Evolutionary conservation across 2,329 filamentous ascomycete species (phyloP), one percentile per base, ranked within the genome.

Genomic region (Drechslerella dactyloides): DNA sequence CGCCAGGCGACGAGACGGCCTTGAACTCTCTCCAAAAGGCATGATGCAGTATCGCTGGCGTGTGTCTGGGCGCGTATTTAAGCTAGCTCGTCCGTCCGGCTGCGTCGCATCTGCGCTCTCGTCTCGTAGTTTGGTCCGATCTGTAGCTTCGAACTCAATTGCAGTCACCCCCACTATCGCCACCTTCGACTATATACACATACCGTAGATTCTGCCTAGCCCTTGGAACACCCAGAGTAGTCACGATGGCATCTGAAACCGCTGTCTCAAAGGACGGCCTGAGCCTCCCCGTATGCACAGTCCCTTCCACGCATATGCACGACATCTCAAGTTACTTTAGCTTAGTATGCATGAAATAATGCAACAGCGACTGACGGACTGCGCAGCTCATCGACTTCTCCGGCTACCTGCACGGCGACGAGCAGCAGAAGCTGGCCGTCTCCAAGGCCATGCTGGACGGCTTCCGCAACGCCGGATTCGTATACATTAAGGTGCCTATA

Each of bases 391-490:
- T 93, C 78, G 87, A 96, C 82, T 93, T 96, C 78, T 86, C 85
- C 11, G 83, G 83, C 48, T 94, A 93, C 79, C 85, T 90, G 23
- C 80, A 83, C 65, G 89, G 89, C 35, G 83, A 84, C 19, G 81
- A 85, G 0, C 76, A 82, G 8, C 82, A 89, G 75, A 89, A 88
- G 75, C 81, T 84, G 56, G 80, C 84, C 48, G 87, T 90, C 0
- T 92, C 91, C 21, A 80, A 86, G 59, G 86, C 89, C 44, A 87
- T 96, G 75, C 86, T 93, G 11, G 78, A 86, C 59, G 92, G 90
- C 46, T 96, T 97, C 82, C 89, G 92, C 76, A 88, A 85, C 1
- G 90, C 92, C 1, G 93, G 93, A 65, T 96, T 97, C 82, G 85
- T 97, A 44, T 75, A 63, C 53, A 63, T 68, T 74, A 69, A 60